Conservation (phyloP, 2,329 filamentous ascomycete species). For the Paraphoma chrysanthemicola region DNA sequence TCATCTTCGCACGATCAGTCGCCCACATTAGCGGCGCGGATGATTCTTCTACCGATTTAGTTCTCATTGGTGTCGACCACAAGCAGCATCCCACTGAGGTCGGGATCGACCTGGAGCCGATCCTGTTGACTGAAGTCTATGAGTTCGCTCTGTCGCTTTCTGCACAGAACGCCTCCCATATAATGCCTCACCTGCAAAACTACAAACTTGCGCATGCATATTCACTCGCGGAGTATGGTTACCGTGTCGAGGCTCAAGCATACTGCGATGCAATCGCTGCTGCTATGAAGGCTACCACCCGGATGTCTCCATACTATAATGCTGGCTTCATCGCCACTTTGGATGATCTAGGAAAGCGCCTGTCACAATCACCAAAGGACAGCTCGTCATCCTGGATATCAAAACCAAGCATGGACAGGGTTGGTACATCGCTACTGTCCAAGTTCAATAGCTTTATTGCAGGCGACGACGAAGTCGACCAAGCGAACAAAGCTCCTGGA, state of each 20-base stretch:
- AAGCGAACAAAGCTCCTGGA: conserved; percentile 64
- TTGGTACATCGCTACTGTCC: conserved; percentile 87
- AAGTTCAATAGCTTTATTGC: conserved; percentile 97
- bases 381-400: conserved; percentile 87
- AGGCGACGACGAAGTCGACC: conserved; percentile 80
- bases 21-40: conserved; percentile 82
- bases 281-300: conserved; percentile 80
- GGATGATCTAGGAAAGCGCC: conserved; percentile 81
- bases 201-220: conserved; percentile 93
- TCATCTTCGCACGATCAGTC: conserved; percentile 77
- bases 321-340: conserved; percentile 74
- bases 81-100: conserved; percentile 73
- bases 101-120: conserved; percentile 79
- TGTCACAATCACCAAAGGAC: conserved; percentile 86
- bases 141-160: conserved; percentile 85
- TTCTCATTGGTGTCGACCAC: conserved; percentile 86
- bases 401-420: conserved; percentile 94
- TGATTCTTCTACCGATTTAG: conserved; percentile 78
- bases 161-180: conserved; percentile 57
- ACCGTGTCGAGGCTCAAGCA: conserved; percentile 80
- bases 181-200: conserved; percentile 81
- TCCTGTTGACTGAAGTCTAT: conserved; percentile 95
- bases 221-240: conserved; percentile 82
- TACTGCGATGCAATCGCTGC: conserved; percentile 87
- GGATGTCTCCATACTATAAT: conserved; percentile 87